phyloP scores from a whole-genome alignment of 2,329 filamentous ascomycete species.

The Emericellopsis atlantica region DNA sequence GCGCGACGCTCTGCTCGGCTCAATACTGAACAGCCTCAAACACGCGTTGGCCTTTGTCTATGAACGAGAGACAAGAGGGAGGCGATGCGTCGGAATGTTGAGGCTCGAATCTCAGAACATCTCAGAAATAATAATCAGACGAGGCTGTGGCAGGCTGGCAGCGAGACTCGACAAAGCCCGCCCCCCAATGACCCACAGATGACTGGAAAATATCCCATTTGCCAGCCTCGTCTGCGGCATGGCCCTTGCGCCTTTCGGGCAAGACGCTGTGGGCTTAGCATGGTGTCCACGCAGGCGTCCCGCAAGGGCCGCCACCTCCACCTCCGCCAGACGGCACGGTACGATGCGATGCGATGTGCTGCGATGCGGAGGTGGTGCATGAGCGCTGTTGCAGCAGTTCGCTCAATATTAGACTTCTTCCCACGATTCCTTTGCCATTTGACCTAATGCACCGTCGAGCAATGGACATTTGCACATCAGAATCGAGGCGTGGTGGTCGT shows the following conservation, averaged over 20 bases:
- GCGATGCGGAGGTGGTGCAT: conserved; percentile 1
- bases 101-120: background rate
- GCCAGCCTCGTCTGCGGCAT: conserved; percentile 3
- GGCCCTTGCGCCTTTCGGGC: conserved; percentile 2
- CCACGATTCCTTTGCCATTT: background rate
- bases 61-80: background rate
- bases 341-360: conserved; percentile 3
- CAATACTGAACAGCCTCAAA: background rate
- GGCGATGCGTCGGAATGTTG: background rate
- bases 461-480: background rate
- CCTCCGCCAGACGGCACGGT: conserved; percentile 2
- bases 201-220: conserved; percentile 8
- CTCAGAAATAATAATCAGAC: background rate
- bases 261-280: background rate
- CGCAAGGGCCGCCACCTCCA: background rate
- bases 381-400: background rate
- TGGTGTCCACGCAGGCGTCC: conserved; percentile 1
- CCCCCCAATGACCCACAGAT: conserved; percentile 2
- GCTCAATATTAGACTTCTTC: background rate
- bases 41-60: background rate
- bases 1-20: no score
- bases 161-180: background rate
- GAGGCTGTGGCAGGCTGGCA: background rate
- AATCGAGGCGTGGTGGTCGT: background rate
- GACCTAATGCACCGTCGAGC: background rate